Evolutionary conservation across 805 yeast genomes (phyloP), one percentile per base, ranked within the genome.

Genomic region (Sugiyamaella qingdaonensis): DNA sequence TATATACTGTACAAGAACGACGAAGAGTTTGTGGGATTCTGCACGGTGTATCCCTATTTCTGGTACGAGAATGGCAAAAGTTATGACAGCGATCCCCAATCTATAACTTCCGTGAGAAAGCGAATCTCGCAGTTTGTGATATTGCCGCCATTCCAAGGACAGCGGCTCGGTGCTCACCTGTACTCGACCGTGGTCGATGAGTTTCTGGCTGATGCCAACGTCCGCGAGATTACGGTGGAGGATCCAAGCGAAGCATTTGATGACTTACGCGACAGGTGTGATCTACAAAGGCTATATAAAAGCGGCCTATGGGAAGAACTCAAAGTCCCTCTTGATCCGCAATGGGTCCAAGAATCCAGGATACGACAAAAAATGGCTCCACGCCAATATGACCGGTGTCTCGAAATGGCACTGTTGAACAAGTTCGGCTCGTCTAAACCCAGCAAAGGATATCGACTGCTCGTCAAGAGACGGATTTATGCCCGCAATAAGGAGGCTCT

Each of bases 241-340:
- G 99, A 94, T 66, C 98, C 98, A 2, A 87, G 86, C 64, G 97
- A 90, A 65, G 81, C 82, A 34, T 92, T 94, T 70, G 99, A 94
- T 64, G 95, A 88, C 64, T 73, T 94, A 59, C 77, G 99, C 54
- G 97, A 94, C 65, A 73, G 92, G 32, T 78, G 83, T 57, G 98
- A 94, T 64, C 73, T 89, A 59, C 68, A 71, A 53, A 71, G 84
- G 60, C 66, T 85, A 66, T 68, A 35, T 61, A 67, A 54, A 45
- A 34, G 44, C 24, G 55, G 52, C 5, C 48, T 60, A 9, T 49
- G 55, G 55, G 46, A 36, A n/a, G 47, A 50, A 5, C 43, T 54
- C 18, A 45, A 44, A 19, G 49, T 56, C 4, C 57, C 61, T 16
- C 35, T 54, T 10, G 71, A 0, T 61, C 71, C 45, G 63, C 75